Evolutionary conservation across 1,284 basidiomycete species (phyloP), one percentile per base, ranked within the genome.

Genomic region (Trichosporon inkin): DNA sequence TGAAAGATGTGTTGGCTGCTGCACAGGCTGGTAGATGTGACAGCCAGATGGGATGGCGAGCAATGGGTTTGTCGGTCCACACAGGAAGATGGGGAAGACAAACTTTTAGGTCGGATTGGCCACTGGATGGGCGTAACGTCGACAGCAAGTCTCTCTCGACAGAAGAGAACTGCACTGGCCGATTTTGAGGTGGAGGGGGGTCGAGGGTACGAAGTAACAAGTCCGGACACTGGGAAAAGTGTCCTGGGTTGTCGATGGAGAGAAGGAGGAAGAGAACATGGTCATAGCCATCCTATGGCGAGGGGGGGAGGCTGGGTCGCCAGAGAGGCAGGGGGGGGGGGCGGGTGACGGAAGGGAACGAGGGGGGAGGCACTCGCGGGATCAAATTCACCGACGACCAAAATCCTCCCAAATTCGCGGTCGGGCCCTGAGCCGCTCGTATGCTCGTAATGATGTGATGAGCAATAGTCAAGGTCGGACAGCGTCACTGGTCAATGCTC

Each of bases 141-240:
- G 44, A 49, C 44, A 32, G 44, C 24, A 10, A 32, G 28, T 49
- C 44, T 49, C 44, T 28, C 16, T 49, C 28, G 28, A 24, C 28
- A 22, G 44, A 49, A n/a, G 28, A 24, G 28, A 24, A 49, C 44
- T 49, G 44, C 44, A 28, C 44, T 24, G 28, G 44, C 22, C 44
- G 44, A 20, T 56, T 56, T 56, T 32, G 40, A 36, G 32, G 40
- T 10, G 49, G 32, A 34, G 3, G 40, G 19, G 32, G 32, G 38
- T 11, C 39, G 32, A 14, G 40, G 32, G 17, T 11, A 17, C 20
- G 40, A 17, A 32, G 55, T 41, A 32, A 34, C 39, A 34, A 38
- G n/a, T 53, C 37, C 38, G 55, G 55, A 56, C 55, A 56, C 55
- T 56, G 55, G 32, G 39, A 44, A 19, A 40, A 56, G 55, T 56